Evolutionary conservation across 495 filamentous ascomycete species (phyloP), one percentile per base, ranked within the genome.

Genomic region (Alectoria sarmentosa): DNA sequence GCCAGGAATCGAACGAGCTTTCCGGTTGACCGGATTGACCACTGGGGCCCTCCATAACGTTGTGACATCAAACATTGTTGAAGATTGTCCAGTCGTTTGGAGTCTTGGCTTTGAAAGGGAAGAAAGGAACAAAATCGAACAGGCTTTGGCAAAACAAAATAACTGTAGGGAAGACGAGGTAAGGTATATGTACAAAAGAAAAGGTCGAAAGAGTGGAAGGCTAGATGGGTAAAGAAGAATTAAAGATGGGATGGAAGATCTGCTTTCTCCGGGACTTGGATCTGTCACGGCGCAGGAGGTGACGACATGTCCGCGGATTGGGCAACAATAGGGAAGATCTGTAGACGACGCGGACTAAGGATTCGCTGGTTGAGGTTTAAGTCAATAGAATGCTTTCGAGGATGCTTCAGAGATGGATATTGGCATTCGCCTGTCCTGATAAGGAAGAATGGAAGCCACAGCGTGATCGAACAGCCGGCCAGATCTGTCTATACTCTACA

Each of bases 1-100:
- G 39, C 90, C 71, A 0, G 92, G 93, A 58, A 97, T 85, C 0
- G 88, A 88, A 48, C 82, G 83, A 39, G 92, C 92, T 73, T 95
- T 95, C 21, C 80, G 80, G 72, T 88, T 95, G 74, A 86, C 77
- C 1, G 90, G 90, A 71, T 95, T 92, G 73, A 90, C 73, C 63
- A 78, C 75, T 23, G 87, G 86, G 28, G 80, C 77, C 61, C 70
- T 71, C 81, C 84, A 90, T 54, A 90, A 77, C 48, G 76, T 71
- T 1, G 80, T 72, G 44, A 78, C 21, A 58, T 65, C 61, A 59
- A 69, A 69, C 69, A 71, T 71, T 39, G 14, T 62, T 39, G 56
- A 52, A 28, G 46, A 1, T 26, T 38, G 0, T 9, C 17, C 23
- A 23, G 58, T 15, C 17, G 9, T 66, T 36, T 21, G 30, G 36